phyloP scores from a whole-genome alignment of 495 filamentous ascomycete genomes.

The Penicillium roqueforti region DNA sequence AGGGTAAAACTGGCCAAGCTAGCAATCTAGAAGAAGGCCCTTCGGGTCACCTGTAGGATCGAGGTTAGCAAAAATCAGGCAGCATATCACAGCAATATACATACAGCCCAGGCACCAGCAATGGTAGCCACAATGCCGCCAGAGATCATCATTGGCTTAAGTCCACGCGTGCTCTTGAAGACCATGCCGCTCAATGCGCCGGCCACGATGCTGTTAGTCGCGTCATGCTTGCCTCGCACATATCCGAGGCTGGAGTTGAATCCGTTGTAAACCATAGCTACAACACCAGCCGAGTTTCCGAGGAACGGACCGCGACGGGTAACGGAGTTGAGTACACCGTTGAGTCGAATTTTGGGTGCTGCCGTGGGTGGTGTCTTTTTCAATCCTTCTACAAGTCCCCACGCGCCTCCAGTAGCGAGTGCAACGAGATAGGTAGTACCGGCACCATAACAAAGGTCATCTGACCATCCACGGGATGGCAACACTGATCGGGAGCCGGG shows the following conservation, averaged over 20 bases:
- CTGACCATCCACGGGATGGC: slow-evolving; percentile 93
- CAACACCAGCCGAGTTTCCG: slow-evolving; percentile 89
- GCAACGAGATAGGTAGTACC: slow-evolving; percentile 88
- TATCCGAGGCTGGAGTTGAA: slow-evolving; percentile 89
- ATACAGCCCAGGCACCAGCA: slow-evolving; percentile 85
- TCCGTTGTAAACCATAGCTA: slow-evolving; percentile 92
- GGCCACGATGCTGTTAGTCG: slow-evolving; percentile 79
- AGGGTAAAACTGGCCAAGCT: slow-evolving; percentile 16
- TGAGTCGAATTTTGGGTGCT: slow-evolving; percentile 84
- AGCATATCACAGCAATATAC: slow-evolving; percentile 26
- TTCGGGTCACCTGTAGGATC: slow-evolving; percentile 49
- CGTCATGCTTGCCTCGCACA: slow-evolving; percentile 83
- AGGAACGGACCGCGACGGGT: slow-evolving; percentile 93
- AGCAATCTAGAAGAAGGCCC: slow-evolving; percentile 49
- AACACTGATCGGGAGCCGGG: slow-evolving; percentile 80
- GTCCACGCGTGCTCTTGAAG: slow-evolving; percentile 90
- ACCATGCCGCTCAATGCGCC: slow-evolving; percentile 85
- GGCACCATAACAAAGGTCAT: slow-evolving; percentile 96
- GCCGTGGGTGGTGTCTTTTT: slow-evolving; percentile 65
- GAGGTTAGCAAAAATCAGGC: slow-evolving; percentile 27
- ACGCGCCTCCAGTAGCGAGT: slow-evolving; percentile 80
- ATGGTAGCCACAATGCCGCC: slow-evolving; percentile 78
- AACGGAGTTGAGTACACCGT: slow-evolving; percentile 87
- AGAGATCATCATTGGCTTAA: slow-evolving; percentile 89
- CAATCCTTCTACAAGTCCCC: slow-evolving; percentile 87